phyloP scores from a whole-genome alignment of 768 basidiomycete species.

The Filobasidium wieringae region DNA sequence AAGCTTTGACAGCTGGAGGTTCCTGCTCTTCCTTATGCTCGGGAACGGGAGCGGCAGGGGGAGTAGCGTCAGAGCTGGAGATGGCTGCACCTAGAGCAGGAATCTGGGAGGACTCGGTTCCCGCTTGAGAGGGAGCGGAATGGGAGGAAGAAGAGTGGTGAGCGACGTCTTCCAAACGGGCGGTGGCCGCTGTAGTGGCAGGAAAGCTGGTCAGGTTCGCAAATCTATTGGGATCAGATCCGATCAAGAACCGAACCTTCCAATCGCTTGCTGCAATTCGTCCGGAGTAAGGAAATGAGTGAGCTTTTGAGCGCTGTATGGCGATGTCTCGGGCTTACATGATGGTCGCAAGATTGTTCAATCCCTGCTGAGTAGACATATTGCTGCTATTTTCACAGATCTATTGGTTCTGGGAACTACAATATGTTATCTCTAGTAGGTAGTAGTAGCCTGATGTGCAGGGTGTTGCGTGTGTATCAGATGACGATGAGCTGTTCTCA shows the following conservation, averaged over 20 bases:
- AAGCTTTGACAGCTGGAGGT: constrained; percentile 58
- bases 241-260: not conserved
- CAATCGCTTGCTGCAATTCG: not conserved
- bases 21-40: constrained; percentile 20
- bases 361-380: constrained; percentile 5
- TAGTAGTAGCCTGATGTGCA: too few relatives aligned
- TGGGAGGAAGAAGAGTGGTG: constrained; percentile 20
- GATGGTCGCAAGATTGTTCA: constrained; percentile 12
- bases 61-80: constrained; percentile 17
- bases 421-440: too few relatives aligned
- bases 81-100: constrained; percentile 27
- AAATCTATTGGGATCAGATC: too few relatives aligned
- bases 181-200: constrained; percentile 71
- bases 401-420: too few relatives aligned
- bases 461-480: too few relatives aligned
- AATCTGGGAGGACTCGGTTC: constrained; percentile 19
- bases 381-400: too few relatives aligned
- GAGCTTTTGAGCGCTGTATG: too few relatives aligned
- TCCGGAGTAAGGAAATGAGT: too few relatives aligned
- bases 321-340: constrained; percentile 10
- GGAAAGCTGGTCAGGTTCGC: too few relatives aligned
- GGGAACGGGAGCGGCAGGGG: constrained; percentile 28
- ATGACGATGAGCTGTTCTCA: too few relatives aligned
- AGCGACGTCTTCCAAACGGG: constrained; percentile 74
- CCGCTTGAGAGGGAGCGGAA: constrained; percentile 19